These are phyloP conservation scores for Choanephora cucurbitarum DNA, from an alignment of 371 early-diverging fungal species.

Conservation along the genomic window DNA sequence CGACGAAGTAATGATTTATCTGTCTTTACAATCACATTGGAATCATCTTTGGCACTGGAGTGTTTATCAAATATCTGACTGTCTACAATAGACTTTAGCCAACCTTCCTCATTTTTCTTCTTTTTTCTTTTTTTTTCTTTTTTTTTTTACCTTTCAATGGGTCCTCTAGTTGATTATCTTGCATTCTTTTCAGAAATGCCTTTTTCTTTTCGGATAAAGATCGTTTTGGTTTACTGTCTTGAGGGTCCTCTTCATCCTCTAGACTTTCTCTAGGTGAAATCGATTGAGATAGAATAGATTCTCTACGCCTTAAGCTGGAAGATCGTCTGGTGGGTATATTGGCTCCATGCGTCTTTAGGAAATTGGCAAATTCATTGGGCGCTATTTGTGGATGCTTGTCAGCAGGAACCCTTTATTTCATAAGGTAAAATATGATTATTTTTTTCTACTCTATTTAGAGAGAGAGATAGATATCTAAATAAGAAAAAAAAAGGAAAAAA, in stretches of 20 bases:
- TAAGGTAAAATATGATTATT: background rate
- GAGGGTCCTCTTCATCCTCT: conserved; percentile 13
- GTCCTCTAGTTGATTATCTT: conserved; percentile 4
- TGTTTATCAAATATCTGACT: conserved; percentile 24
- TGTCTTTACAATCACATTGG: conserved; percentile 18
- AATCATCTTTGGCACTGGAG: conserved; percentile 22
- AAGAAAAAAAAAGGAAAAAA: no score
- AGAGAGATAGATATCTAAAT: no score
- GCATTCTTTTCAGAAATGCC: conserved; percentile 9
- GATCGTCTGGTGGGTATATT: conserved; percentile 19
- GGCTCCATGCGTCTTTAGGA: conserved; percentile 31
- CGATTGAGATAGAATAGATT: conserved; percentile 35
- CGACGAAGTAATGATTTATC: conserved; percentile 26
- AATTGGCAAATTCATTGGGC: conserved; percentile 39
- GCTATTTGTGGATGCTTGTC: conserved; percentile 42
- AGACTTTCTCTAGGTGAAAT: no score
- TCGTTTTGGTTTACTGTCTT: conserved; percentile 10
- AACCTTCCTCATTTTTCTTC: no score
- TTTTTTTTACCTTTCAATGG: no score
- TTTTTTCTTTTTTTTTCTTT: no score
- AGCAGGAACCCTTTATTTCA: conserved; percentile 31
- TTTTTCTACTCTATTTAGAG: no score
- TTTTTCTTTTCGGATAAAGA: conserved; percentile 19
- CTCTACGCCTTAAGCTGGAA: conserved; percentile 21
- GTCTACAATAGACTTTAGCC: no score